Percentiles rank a stretch among this genome's conserved stretches.
Conservation (phyloP, 2,329 filamentous ascomycete genomes). For the Lachnellula occidentalis region DNA sequence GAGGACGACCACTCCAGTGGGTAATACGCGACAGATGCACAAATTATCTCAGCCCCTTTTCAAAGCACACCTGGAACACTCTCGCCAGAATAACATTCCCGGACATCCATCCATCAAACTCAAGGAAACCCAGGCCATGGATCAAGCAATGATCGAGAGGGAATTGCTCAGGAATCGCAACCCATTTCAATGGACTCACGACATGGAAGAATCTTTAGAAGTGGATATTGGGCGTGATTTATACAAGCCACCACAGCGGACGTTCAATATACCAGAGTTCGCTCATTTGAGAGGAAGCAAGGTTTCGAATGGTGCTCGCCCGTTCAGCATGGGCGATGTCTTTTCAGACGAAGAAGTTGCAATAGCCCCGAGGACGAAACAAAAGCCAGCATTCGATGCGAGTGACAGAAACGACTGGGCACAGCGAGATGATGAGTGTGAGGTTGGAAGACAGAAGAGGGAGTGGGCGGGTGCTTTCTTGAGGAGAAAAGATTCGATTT, state of each 20-base stretch:
- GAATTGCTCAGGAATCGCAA: slow-evolving; percentile 36
- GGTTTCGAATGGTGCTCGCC: slow-evolving; percentile 10
- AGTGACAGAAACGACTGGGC: slow-evolving; percentile 45
- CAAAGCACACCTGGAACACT: slow-evolving; percentile 36
- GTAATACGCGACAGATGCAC: slow-evolving; percentile 36
- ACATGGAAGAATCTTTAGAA: slow-evolving; percentile 35
- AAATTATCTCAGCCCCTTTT: slow-evolving; percentile 40
- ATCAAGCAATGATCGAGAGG: slow-evolving; percentile 32
- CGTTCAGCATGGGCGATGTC: slow-evolving; percentile 23
- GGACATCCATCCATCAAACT: slow-evolving; percentile 10
- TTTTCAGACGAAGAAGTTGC: slow-evolving; percentile 16
- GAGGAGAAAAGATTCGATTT: slow-evolving; percentile 44
- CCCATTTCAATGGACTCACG: slow-evolving; percentile 38
- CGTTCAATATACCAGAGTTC: slow-evolving; percentile 24
- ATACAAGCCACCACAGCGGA: slow-evolving; percentile 29
- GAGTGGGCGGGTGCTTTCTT: slow-evolving; percentile 29
- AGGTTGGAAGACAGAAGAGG: slow-evolving; percentile 20
- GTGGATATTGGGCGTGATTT: slow-evolving; percentile 24
- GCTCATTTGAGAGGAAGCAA: slow-evolving; percentile 12
- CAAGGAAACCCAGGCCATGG: slow-evolving; percentile 19
- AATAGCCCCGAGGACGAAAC: slow-evolving; percentile 6
- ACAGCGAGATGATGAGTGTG: slow-evolving; percentile 41
- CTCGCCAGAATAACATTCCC: slow-evolving; percentile 20
- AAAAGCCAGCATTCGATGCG: slow-evolving; percentile 11
- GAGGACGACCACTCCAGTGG: slow-evolving; percentile 45